Conservation (phyloP, 2,329 filamentous ascomycete species). For the Aspergillus aculeatus region DNA sequence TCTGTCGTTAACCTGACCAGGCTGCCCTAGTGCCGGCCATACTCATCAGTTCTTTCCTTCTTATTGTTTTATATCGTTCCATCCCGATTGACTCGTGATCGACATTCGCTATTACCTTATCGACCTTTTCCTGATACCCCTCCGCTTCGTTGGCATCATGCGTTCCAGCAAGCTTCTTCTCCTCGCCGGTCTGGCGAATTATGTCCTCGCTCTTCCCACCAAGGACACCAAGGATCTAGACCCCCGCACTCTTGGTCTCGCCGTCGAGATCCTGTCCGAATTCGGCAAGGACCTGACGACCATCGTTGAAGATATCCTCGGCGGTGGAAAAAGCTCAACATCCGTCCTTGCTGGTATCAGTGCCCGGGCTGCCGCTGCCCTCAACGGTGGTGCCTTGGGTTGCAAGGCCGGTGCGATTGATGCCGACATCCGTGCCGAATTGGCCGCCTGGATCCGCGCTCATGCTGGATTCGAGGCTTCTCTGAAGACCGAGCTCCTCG, state of each 20-base stretch:
- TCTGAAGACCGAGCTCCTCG: conserved; percentile 30
- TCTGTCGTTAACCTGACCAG: conserved; percentile 35
- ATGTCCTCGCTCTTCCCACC: conserved; percentile 32
- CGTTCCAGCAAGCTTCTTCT: conserved; percentile 28
- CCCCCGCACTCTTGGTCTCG: conserved; percentile 26
- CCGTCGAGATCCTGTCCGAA: conserved; percentile 18
- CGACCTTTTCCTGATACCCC: conserved; percentile 18
- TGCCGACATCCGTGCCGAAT: conserved; percentile 26
- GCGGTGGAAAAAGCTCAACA: conserved; percentile 17
- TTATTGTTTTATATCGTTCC: conserved; percentile 16
- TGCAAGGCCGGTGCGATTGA: conserved; percentile 31
- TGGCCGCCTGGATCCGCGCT: conserved; percentile 31
- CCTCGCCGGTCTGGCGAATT: conserved; percentile 36
- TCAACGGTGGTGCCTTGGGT: conserved; percentile 37
- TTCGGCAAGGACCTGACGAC: conserved; percentile 21
- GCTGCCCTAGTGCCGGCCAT: conserved; percentile 20
- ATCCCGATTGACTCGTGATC: conserved; percentile 3
- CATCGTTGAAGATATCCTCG: conserved; percentile 27
- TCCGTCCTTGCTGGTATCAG: conserved; percentile 30
- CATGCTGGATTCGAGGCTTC: conserved; percentile 22
- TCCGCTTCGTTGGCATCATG: conserved; percentile 21
- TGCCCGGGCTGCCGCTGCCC: conserved; percentile 36
- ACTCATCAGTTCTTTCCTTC: conserved; percentile 16
- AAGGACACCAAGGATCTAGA: conserved; percentile 31
- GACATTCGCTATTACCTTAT: conserved; percentile 14